Conservation (phyloP, 1,284 basidiomycete genomes). For the Pseudozyma sp. region DNA sequence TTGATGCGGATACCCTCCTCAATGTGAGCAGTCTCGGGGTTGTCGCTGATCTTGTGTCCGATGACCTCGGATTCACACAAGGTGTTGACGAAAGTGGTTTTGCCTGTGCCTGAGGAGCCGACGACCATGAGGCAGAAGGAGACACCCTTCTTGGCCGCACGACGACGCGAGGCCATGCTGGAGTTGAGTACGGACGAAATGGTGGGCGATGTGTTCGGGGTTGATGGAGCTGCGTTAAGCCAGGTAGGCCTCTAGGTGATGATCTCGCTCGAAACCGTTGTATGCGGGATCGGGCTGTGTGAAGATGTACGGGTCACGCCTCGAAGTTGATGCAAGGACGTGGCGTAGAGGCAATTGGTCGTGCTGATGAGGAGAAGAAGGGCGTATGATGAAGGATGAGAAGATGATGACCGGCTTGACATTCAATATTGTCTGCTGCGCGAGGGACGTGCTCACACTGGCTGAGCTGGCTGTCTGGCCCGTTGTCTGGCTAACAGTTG, state of each 20-base stretch:
- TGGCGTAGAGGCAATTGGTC: background rate
- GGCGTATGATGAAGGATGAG: constrained; percentile 5
- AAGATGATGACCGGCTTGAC: background rate
- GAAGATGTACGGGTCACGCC: background rate
- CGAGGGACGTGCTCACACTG: constrained; percentile 2
- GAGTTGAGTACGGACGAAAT: constrained; percentile 46
- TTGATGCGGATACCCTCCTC: constrained; percentile 97
- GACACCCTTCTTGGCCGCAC: constrained; percentile 68
- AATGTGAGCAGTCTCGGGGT: constrained; percentile 88
- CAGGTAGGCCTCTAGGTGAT: constrained; percentile 2
- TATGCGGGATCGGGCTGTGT: background rate
- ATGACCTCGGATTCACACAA: constrained; percentile 70
- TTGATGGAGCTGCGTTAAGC: constrained; percentile 1
- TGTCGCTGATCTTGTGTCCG: constrained; percentile 83
- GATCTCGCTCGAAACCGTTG: background rate
- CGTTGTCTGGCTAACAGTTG: background rate
- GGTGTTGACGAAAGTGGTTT: constrained; percentile 68
- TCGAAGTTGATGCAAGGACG: background rate
- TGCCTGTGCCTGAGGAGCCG: constrained; percentile 67
- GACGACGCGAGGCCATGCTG: constrained; percentile 60
- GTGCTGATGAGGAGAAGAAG: constrained; percentile 1
- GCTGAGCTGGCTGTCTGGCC: background rate
- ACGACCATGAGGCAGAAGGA: constrained; percentile 69
- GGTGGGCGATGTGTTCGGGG: constrained; percentile 9
- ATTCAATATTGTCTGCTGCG: background rate